Evolutionary conservation across 2,329 filamentous ascomycete genomes (phyloP).

Genomic region (Phaeosphaeriaceae sp.): DNA sequence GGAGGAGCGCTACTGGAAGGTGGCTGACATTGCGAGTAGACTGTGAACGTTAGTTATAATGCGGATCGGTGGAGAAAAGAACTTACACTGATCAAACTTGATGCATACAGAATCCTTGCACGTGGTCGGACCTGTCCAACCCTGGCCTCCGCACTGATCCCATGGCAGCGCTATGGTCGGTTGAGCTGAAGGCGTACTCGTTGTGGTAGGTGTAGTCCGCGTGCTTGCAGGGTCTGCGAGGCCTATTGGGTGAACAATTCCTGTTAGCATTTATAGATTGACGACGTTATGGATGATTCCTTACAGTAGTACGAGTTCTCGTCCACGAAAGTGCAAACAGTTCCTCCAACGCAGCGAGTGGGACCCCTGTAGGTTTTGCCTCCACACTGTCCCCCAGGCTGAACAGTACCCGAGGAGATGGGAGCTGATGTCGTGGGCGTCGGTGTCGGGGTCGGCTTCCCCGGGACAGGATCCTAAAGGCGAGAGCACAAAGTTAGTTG

Average conservation of each 20-base stretch:
- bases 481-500: too few relatives aligned
- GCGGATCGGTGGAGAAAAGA: too few relatives aligned
- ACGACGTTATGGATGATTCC: not conserved
- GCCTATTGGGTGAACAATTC: not conserved
- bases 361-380: conserved; percentile 20
- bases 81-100: conserved; percentile 15
- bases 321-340: conserved; percentile 19
- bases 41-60: conserved; percentile 1
- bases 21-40: conserved; percentile 18
- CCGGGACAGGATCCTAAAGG: conserved; percentile 20
- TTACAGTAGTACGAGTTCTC: conserved; percentile 23
- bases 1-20: not conserved
- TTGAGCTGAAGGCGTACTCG: conserved; percentile 1
- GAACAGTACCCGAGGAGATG: conserved; percentile 20
- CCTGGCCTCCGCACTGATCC: conserved; percentile 21
- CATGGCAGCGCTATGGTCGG: conserved; percentile 18
- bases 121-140: conserved; percentile 18
- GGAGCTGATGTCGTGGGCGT: conserved; percentile 20
- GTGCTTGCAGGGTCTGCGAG: conserved; percentile 21
- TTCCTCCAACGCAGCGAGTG: conserved; percentile 20
- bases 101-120: conserved; percentile 22
- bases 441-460: conserved; percentile 18
- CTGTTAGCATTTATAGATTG: not conserved
- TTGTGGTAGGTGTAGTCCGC: conserved; percentile 8
- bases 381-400: conserved; percentile 23